Evolutionary conservation across 257 asterid genomes (phyloP).

Genomic region (Lantana camara): DNA sequence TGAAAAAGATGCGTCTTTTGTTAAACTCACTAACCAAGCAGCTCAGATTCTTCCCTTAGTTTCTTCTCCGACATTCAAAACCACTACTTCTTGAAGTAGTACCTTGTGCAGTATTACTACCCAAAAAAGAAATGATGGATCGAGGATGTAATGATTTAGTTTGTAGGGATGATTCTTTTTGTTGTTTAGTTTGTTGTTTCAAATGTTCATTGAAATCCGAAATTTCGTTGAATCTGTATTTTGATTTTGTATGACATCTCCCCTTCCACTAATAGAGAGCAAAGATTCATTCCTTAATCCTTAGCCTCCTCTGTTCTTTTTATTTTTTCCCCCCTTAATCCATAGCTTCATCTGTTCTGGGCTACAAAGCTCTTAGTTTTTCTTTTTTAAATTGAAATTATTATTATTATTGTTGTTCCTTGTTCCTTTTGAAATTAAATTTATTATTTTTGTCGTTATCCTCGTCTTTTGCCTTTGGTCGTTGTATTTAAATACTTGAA

Average conservation of each 20-base stretch:
- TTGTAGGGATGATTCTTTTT: conserved; percentile 19
- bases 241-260: neutral
- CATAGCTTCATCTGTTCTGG: no score
- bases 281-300: no score
- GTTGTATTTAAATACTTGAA: no score
- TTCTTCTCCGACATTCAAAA: conserved; percentile 46
- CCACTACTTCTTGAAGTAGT: neutral
- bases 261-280: no score
- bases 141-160: conserved; percentile 12
- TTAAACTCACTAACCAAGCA: conserved; percentile 41
- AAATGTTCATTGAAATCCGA: conserved; percentile 14
- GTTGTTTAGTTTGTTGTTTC: neutral
- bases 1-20: conserved; percentile 41
- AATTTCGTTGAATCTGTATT: conserved; percentile 13
- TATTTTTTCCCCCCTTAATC: no score
- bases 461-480: no score
- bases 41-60: conserved; percentile 69
- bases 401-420: no score
- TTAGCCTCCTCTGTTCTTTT: no score
- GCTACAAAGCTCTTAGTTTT: no score
- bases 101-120: neutral
- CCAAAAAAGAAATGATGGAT: neutral
- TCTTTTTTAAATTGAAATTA: no score
- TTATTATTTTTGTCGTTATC: no score
- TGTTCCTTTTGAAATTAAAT: no score